Evolutionary conservation across 108 stramenopile species (phyloP).

Genomic region (Cyclotella baltica): DNA sequence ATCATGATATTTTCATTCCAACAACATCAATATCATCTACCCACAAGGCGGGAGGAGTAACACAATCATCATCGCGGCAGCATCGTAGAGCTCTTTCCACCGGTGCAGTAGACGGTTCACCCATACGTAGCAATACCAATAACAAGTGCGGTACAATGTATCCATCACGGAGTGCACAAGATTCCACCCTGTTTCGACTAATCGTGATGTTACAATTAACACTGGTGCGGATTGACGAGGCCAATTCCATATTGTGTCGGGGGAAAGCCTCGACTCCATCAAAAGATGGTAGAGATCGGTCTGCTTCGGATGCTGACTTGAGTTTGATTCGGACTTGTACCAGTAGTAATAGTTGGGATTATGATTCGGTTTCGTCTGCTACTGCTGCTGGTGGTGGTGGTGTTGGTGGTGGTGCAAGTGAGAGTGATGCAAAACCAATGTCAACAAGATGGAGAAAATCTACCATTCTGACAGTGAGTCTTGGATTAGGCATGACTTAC

Average conservation of each 20-base stretch:
- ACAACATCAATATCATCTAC: too few relatives aligned
- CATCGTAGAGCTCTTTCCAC: slow-evolving; percentile 29
- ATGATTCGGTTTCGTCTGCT: not conserved
- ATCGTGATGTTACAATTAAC: slow-evolving; percentile 78
- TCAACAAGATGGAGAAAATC: slow-evolving; percentile 4
- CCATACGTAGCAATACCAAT: not conserved
- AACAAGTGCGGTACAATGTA: not conserved
- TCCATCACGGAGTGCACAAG: slow-evolving; percentile 54
- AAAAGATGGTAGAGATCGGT: slow-evolving; percentile 12
- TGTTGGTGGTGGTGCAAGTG: too few relatives aligned
- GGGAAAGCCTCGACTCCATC: slow-evolving; percentile 14
- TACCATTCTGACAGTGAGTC: slow-evolving; percentile 6
- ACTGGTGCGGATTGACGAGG: slow-evolving; percentile 78
- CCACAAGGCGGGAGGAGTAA: too few relatives aligned
- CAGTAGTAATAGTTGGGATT: slow-evolving; percentile 24
- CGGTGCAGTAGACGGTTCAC: slow-evolving; percentile 12
- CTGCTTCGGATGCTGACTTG: slow-evolving; percentile 25
- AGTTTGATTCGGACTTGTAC: slow-evolving; percentile 13
- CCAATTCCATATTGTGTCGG: slow-evolving; percentile 58
- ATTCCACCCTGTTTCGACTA: slow-evolving; percentile 77
- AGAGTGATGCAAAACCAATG: too few relatives aligned
- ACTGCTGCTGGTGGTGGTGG: too few relatives aligned
- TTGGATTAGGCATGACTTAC: slow-evolving; percentile 25
- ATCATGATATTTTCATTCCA: not conserved
- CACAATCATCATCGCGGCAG: not conserved